Evolutionary conservation across 371 early-diverging fungal genomes (phyloP).

Genomic region (Entomophthora muscae): DNA sequence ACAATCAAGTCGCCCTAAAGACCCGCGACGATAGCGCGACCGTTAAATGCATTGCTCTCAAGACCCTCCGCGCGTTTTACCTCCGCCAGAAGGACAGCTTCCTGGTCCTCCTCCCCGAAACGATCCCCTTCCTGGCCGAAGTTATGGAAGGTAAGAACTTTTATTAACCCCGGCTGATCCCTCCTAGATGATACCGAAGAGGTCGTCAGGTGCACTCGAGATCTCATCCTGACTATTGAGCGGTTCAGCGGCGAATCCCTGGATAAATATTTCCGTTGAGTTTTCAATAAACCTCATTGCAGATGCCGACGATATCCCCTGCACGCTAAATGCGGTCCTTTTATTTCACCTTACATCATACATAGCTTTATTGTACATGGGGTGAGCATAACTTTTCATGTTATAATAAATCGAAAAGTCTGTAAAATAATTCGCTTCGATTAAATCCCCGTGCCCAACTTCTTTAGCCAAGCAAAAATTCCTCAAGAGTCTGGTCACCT

Average conservation of each 20-base stretch:
- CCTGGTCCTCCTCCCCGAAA: constrained; percentile 79
- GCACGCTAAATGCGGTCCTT: no score
- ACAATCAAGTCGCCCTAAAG: constrained; percentile 57
- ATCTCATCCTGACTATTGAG: constrained; percentile 72
- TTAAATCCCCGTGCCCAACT: no score
- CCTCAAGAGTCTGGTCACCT: no score
- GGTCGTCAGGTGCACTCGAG: constrained; percentile 63
- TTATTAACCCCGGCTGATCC: background rate
- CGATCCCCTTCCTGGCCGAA: constrained; percentile 88
- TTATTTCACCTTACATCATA: no score
- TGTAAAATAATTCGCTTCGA: no score
- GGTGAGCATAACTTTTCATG: no score
- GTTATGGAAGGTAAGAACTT: constrained; percentile 47
- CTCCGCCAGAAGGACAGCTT: constrained; percentile 77
- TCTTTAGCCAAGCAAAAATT: no score
- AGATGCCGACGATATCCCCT: no score
- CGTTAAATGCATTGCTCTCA: constrained; percentile 55
- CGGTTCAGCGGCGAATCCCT: constrained; percentile 72
- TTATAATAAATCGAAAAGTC: no score
- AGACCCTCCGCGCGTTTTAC: constrained; percentile 63
- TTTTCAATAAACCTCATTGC: no score
- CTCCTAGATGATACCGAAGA: constrained; percentile 37
- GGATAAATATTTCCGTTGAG: constrained; percentile 55
- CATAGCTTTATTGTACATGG: no score
- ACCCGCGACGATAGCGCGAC: constrained; percentile 46